Conservation (phyloP, 371 early-diverging fungal genomes). For the Syncephalastrum racemosum region DNA sequence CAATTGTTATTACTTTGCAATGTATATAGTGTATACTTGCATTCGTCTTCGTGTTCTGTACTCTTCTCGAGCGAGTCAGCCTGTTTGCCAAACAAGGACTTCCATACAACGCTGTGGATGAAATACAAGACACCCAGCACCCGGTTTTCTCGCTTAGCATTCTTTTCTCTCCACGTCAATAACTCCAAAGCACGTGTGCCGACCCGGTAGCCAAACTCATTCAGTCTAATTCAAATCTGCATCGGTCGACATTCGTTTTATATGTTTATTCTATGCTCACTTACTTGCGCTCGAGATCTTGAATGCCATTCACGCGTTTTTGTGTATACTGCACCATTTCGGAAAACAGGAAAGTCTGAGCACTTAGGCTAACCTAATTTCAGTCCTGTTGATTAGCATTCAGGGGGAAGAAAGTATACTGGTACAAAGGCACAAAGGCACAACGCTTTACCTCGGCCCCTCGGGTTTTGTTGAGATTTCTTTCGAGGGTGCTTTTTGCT, state of each 20-base stretch:
- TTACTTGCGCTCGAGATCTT: slow-evolving; percentile 92
- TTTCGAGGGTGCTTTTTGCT: slow-evolving; percentile 55
- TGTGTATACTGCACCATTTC: slow-evolving; percentile 96
- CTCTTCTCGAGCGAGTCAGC: slow-evolving; percentile 94
- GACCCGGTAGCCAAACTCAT: slow-evolving; percentile 92
- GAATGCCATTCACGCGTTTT: slow-evolving; percentile 90
- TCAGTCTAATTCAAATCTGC: slow-evolving; percentile 54
- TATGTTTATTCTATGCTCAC: slow-evolving; percentile 2
- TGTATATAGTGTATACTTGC: slow-evolving; percentile 53
- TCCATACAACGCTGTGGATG: slow-evolving; percentile 93
- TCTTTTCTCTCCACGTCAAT: slow-evolving; percentile 84
- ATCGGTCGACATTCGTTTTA: not conserved
- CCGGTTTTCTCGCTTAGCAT: slow-evolving; percentile 82
- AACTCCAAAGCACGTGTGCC: slow-evolving; percentile 88
- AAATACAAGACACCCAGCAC: slow-evolving; percentile 86
- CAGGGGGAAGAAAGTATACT: not conserved
- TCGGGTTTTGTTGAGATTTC: slow-evolving; percentile 65
- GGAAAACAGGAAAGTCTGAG: slow-evolving; percentile 89
- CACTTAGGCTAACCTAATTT: slow-evolving; percentile 76
- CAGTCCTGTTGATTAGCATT: not conserved
- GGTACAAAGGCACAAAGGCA: not conserved
- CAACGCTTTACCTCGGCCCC: slow-evolving; percentile 50
- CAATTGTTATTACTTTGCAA: not conserved
- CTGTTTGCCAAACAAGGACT: slow-evolving; percentile 87
- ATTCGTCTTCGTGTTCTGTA: slow-evolving; percentile 95